Evolutionary conservation across 305 asterid genomes (phyloP).

Genomic region (Striga hermonthica): DNA sequence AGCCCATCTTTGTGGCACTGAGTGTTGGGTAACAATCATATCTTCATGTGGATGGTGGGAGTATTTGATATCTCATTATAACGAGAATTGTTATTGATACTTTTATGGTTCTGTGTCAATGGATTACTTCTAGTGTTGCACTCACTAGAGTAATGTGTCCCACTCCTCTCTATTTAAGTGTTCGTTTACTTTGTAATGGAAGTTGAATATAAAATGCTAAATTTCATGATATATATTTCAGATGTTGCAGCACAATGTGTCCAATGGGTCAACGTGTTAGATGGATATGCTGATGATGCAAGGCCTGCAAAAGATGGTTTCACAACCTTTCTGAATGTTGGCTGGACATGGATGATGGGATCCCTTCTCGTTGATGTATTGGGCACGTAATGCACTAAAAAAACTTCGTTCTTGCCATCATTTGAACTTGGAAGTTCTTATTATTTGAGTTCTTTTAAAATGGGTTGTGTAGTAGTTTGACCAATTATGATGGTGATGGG

Average conservation of each 20-base stretch:
- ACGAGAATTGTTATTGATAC: no score
- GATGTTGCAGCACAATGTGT: constrained; percentile 12
- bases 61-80: no score
- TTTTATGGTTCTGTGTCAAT: no score
- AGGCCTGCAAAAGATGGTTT: constrained; percentile 11
- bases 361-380: neutral
- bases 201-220: neutral
- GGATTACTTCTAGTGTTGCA: neutral
- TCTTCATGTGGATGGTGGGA: neutral
- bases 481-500: constrained; percentile 23
- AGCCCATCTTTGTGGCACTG: no score
- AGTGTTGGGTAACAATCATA: no score
- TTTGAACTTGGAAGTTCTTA: constrained; percentile 18
- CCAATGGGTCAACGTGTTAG: constrained; percentile 6
- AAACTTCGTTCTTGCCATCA: constrained; percentile 14
- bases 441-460: constrained; percentile 6
- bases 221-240: neutral
- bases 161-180: neutral
- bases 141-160: neutral
- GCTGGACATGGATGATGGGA: neutral
- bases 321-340: constrained; percentile 5
- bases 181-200: neutral
- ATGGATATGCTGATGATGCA: neutral
- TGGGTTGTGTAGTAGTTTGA: neutral
- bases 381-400: neutral